A percentile compares a stretch with the other conserved stretches of the same genome.
Conservation (phyloP, 1,139 yeast species). For the Tardiomyces depauwii region DNA sequence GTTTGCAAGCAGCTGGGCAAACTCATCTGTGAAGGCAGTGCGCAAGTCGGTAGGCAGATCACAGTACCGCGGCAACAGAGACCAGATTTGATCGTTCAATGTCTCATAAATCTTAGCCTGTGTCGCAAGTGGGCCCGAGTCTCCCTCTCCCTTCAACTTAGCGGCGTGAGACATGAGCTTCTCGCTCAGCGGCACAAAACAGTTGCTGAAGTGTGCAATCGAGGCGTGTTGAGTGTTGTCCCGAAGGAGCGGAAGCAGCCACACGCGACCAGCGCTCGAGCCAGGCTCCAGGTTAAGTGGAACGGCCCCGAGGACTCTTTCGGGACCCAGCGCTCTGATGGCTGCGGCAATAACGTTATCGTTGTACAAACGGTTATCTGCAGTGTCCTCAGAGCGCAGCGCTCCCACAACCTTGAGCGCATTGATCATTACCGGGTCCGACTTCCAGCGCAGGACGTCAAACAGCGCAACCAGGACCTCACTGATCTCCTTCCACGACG, state of each 20-base stretch:
- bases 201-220: slow-evolving; percentile 48
- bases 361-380: slow-evolving; percentile 66
- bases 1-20: slow-evolving; percentile 70
- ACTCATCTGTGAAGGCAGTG: slow-evolving; percentile 53
- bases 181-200: slow-evolving; percentile 58
- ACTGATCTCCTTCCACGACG: slow-evolving; percentile 65
- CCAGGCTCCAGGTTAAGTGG: slow-evolving; percentile 63
- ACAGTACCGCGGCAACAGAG: slow-evolving; percentile 79
- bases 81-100: slow-evolving; percentile 85
- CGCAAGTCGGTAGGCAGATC: slow-evolving; percentile 72
- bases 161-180: slow-evolving; percentile 32
- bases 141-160: slow-evolving; percentile 34
- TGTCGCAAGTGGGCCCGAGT: slow-evolving; percentile 24
- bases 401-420: slow-evolving; percentile 68
- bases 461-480: slow-evolving; percentile 58
- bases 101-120: slow-evolving; percentile 59
- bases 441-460: slow-evolving; percentile 50
- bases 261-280: slow-evolving; percentile 54
- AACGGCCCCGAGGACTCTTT: slow-evolving; percentile 54
- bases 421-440: slow-evolving; percentile 61
- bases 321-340: slow-evolving; percentile 76
- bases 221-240: slow-evolving; percentile 70
- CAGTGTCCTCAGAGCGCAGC: slow-evolving; percentile 71
- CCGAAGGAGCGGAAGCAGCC: slow-evolving; percentile 88
- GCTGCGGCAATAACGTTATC: slow-evolving; percentile 76